Percentiles rank a stretch among this genome's conserved stretches.
These are phyloP conservation scores for Nephelium lappaceum DNA, from an alignment of 345 rosid genomes.

Conservation along the genomic window DNA sequence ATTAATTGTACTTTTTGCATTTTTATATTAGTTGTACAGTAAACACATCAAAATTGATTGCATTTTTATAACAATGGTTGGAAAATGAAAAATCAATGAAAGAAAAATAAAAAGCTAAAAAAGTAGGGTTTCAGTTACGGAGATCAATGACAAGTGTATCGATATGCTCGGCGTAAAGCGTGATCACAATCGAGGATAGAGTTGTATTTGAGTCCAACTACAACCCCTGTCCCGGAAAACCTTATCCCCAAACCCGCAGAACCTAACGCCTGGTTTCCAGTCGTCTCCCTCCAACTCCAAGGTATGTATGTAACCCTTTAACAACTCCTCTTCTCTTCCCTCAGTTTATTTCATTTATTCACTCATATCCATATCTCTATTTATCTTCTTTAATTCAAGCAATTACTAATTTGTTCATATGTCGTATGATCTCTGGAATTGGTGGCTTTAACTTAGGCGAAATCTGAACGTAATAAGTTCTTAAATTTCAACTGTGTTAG, in stretches of 20 bases:
- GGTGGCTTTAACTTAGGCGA: background rate
- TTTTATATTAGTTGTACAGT: too few species aligned
- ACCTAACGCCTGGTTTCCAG: background rate
- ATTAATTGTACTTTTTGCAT: too few species aligned
- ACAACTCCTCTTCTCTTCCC: background rate
- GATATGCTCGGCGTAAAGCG: conserved; percentile 5
- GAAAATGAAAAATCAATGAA: background rate
- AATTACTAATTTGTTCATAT: background rate
- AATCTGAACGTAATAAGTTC: background rate
- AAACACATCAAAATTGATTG: too few species aligned
- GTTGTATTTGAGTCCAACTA: conserved; percentile 11
- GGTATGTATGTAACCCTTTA: background rate
- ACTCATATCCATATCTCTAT: background rate
- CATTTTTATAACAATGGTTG: background rate
- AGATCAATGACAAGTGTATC: background rate
- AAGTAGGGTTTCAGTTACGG: background rate
- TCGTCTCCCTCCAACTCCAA: conserved; percentile 18
- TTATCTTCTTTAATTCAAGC: background rate
- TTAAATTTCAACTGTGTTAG: background rate
- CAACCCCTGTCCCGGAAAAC: conserved; percentile 40
- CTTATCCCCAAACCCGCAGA: conserved; percentile 47
- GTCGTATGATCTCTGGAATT: background rate
- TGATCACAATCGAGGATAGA: conserved; percentile 9
- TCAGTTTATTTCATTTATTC: background rate
- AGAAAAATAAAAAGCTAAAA: background rate